Percentiles rank a stretch among this genome's conserved stretches.
Evolutionary conservation across 768 basidiomycete species (phyloP).

Genomic region (Lentinus tigrinus): DNA sequence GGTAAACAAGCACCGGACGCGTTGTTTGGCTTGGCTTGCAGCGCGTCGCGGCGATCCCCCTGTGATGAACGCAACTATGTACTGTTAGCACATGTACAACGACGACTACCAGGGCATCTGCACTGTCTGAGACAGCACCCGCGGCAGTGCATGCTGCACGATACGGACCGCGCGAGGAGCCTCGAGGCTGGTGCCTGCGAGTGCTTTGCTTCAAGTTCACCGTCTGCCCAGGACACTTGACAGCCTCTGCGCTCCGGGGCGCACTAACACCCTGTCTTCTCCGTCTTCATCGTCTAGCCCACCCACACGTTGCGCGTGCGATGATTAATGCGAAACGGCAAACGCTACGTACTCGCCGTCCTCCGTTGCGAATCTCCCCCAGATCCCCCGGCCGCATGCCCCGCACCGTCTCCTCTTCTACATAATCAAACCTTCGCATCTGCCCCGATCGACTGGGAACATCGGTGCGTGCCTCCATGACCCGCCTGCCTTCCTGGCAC

Average conservation of each 20-base stretch:
- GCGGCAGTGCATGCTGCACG: neutral
- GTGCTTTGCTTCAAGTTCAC: neutral
- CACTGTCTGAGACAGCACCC: neutral
- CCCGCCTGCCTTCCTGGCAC: neutral
- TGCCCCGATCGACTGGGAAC: constrained; percentile 6
- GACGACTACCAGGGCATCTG: no score
- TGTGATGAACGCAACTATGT: neutral
- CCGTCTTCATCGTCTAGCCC: neutral
- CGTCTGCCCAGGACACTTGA: neutral
- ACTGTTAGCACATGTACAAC: no score
- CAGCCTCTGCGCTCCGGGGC: neutral
- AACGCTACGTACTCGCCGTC: neutral
- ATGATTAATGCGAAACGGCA: neutral
- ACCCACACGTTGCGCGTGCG: neutral
- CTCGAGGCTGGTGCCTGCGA: neutral
- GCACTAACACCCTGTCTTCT: neutral
- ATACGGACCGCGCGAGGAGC: neutral
- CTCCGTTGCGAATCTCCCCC: constrained; percentile 5
- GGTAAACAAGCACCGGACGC: constrained; percentile 1
- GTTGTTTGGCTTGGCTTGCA: neutral
- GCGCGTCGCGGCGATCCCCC: neutral
- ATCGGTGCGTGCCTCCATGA: constrained; percentile 7
- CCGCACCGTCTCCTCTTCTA: neutral
- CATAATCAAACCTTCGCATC: neutral
- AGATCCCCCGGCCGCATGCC: constrained; percentile 1